Evolutionary conservation across 441 rosid genomes (phyloP).

Genomic region (Cnidoscolus chayamansa): DNA sequence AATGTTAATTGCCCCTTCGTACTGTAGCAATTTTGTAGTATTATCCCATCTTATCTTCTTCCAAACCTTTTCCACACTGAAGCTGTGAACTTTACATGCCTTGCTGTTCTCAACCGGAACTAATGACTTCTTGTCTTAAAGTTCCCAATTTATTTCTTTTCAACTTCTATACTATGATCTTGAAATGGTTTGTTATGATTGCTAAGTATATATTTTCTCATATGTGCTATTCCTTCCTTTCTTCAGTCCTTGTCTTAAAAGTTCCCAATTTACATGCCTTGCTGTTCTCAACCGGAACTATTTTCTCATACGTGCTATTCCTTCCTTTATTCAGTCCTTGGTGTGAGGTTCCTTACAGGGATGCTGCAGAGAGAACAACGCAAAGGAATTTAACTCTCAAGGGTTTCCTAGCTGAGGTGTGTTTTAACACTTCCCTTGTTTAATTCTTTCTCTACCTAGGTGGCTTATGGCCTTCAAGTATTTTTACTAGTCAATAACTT

Average conservation of each 20-base stretch:
- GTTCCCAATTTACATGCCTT: neutral
- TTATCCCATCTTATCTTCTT: neutral
- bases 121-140: neutral
- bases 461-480: neutral
- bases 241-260: too few species aligned
- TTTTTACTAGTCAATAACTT: neutral
- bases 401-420: constrained; percentile 70
- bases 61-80: neutral
- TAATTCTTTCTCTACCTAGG: neutral
- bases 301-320: neutral
- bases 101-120: neutral
- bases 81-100: neutral
- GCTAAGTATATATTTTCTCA: constrained; percentile 12
- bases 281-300: neutral
- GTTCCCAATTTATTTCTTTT: neutral
- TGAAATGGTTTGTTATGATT: constrained; percentile 4
- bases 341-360: constrained; percentile 63
- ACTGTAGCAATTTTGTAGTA: neutral
- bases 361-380: constrained; percentile 55
- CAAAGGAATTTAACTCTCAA: constrained; percentile 52
- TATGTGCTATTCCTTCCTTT: neutral
- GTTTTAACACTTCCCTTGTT: neutral
- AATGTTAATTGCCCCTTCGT: neutral
- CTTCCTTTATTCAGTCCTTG: constrained; percentile 57
- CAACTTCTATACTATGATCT: constrained; percentile 13